phyloP scores from a whole-genome alignment of 768 basidiomycete species.

The Butyriboletus loyo region DNA sequence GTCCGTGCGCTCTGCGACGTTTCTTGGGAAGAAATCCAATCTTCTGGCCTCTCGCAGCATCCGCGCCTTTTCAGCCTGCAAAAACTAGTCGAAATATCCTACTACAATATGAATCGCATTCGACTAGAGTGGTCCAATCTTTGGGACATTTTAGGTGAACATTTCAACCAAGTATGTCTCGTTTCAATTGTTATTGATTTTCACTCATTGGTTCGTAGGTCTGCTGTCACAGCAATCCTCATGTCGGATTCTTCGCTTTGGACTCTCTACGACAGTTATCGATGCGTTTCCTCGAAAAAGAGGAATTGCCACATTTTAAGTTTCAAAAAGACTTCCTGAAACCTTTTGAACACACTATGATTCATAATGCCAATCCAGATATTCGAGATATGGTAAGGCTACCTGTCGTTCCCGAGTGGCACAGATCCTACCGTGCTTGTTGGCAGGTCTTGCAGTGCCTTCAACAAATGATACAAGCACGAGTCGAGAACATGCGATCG shows the following conservation, averaged over 20 bases:
- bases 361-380: slow-evolving; percentile 93
- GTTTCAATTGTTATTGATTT: not conserved
- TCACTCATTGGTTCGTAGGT: slow-evolving; percentile 52
- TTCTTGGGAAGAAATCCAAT: slow-evolving; percentile 99
- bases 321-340: slow-evolving; percentile 99
- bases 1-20: slow-evolving; percentile 94
- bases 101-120: slow-evolving; percentile 99
- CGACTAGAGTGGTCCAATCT: slow-evolving; percentile 97
- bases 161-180: slow-evolving; percentile 85
- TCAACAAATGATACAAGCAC: slow-evolving; percentile 97
- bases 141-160: slow-evolving; percentile 97
- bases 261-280: slow-evolving; percentile 96
- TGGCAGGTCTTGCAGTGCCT: slow-evolving; percentile 90
- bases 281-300: slow-evolving; percentile 98
- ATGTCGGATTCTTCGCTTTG: slow-evolving; percentile 94
- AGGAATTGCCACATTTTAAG: slow-evolving; percentile 96
- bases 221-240: slow-evolving; percentile 96
- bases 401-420: not conserved
- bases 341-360: slow-evolving; percentile 98
- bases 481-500: slow-evolving; percentile 91
- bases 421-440: not conserved
- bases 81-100: slow-evolving; percentile 97
- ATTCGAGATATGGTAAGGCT: slow-evolving; percentile 88
- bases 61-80: slow-evolving; percentile 96
- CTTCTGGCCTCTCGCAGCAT: slow-evolving; percentile 90